Conservation (phyloP, 163 green algal genomes). For the Scenedesmus sp. region DNA sequence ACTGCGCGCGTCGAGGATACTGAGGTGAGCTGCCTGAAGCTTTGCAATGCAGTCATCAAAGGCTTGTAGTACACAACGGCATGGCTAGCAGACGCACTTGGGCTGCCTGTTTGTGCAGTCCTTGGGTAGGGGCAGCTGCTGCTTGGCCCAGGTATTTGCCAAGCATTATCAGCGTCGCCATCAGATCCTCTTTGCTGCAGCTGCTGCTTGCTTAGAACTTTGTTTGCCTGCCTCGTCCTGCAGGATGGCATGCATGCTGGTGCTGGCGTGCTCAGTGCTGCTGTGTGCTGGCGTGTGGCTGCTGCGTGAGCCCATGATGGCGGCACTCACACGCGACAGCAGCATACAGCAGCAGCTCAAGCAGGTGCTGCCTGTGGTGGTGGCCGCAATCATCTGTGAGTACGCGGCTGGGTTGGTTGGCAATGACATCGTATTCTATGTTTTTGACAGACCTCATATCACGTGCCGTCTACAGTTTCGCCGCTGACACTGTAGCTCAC, state of each 20-base stretch:
- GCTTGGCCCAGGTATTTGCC: no score
- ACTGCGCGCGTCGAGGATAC: conserved; percentile 48
- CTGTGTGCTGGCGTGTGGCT: conserved; percentile 32
- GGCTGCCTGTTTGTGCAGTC: not conserved
- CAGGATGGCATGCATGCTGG: conserved; percentile 22
- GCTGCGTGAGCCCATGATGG: not conserved
- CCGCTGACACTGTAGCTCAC: not conserved
- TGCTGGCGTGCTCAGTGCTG: not conserved
- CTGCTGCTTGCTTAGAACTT: not conserved
- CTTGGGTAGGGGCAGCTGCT: not conserved
- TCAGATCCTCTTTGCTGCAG: not conserved
- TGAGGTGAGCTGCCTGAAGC: conserved; percentile 1
- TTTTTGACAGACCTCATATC: not conserved
- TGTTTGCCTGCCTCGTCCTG: not conserved
- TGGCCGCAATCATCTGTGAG: conserved; percentile 47
- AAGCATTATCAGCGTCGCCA: no score
- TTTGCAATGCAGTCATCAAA: not conserved
- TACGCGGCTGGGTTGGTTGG: not conserved
- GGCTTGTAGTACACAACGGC: not conserved
- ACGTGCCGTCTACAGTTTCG: not conserved
- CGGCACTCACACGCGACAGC: not conserved
- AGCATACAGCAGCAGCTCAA: conserved; percentile 40
- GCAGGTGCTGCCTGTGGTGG: conserved; percentile 34
- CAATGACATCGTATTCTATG: not conserved
- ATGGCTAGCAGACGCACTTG: not conserved